Base-by-base conservation (phyloP, 2,329 filamentous ascomycete species). In the Mycosphaerella sp. region DNA sequence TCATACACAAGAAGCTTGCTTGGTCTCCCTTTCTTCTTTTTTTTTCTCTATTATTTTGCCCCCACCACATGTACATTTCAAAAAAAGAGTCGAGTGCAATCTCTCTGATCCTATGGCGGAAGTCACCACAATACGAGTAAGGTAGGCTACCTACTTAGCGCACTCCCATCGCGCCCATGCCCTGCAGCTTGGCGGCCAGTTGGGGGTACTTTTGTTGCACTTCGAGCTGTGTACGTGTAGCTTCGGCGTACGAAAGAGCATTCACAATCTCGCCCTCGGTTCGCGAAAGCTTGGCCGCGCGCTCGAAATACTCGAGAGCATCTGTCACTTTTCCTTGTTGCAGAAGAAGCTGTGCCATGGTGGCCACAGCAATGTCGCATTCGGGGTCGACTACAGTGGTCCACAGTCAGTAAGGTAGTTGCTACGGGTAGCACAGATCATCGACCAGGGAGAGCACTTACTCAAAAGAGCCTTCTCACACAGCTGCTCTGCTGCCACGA, bases 261-360 rank as follows among this genome's bases (percentile, higher is more conserved):
- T 97, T 97, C 61, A 97, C 83, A 57, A 97, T 90, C 75, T 98
- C 93, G 54, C 87, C 88, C 65, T 96, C 91, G 30, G 93, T 98
- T 63, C 93, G 80, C 41, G 89, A 90, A 47, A 98, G 82, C 73
- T 97, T 90, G 25, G 91, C 93, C 1, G 93, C 93, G 55, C 89
- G 86, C 77, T 97, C 90, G 68, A 98, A 98, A 77, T 97, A 97
- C 72, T 86, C 89, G 59, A 98, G 82, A 0, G 93, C 93, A 57
- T 96, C 88, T 32, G 86, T 87, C 52, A 98, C 91, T 75, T 96
- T 96, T 71, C 93, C 93, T 76, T 97, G 93, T 71, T 98, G 93
- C 32, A 98, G 81, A 46, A 98, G 84, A 37, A 98, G 82, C 73
- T 98, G 93, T 9, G 93, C 93, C 89, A 98, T 96, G 49, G 93